Conservation (phyloP, 371 early-diverging fungal genomes). For the Chytridiales sp. region DNA sequence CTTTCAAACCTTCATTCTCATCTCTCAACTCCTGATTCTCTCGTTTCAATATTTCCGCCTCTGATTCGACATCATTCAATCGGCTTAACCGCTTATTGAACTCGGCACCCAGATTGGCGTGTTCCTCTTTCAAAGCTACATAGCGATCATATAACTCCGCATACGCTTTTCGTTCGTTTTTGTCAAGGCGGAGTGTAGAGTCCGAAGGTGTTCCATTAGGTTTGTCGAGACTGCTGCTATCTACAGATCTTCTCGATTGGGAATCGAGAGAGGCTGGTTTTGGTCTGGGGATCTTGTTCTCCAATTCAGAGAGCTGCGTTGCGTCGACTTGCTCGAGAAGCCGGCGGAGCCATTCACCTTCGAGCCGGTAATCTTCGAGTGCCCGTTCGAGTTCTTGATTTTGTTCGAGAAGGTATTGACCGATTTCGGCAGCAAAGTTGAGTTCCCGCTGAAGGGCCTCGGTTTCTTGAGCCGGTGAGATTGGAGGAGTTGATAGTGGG, state of each 20-base stretch:
- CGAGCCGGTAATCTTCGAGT: neutral
- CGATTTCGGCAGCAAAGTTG: constrained; percentile 26
- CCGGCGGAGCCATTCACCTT: constrained; percentile 10
- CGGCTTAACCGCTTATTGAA: neutral
- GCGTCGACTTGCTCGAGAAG: constrained; percentile 16
- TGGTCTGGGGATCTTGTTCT: too few relatives aligned
- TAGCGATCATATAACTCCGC: too few relatives aligned
- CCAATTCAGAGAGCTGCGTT: too few relatives aligned
- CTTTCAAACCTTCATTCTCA: constrained; percentile 1
- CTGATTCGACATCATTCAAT: neutral
- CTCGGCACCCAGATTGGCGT: neutral
- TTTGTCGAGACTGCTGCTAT: neutral
- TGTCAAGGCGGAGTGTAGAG: too few relatives aligned
- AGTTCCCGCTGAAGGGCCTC: constrained; percentile 19
- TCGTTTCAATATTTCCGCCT: neutral
- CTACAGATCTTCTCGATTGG: neutral
- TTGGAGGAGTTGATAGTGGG: too few relatives aligned
- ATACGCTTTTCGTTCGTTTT: too few relatives aligned
- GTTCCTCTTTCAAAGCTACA: neutral
- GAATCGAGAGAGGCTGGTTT: too few relatives aligned
- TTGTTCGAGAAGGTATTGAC: constrained; percentile 28
- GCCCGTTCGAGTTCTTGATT: constrained; percentile 17
- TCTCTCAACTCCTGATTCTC: neutral
- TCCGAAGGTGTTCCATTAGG: too few relatives aligned
- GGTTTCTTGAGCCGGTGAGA: too few relatives aligned